Percentiles rank a stretch among this genome's conserved stretches.
phyloP scores from a whole-genome alignment of 108 stramenopile species.

The Skeletonema costatum region DNA sequence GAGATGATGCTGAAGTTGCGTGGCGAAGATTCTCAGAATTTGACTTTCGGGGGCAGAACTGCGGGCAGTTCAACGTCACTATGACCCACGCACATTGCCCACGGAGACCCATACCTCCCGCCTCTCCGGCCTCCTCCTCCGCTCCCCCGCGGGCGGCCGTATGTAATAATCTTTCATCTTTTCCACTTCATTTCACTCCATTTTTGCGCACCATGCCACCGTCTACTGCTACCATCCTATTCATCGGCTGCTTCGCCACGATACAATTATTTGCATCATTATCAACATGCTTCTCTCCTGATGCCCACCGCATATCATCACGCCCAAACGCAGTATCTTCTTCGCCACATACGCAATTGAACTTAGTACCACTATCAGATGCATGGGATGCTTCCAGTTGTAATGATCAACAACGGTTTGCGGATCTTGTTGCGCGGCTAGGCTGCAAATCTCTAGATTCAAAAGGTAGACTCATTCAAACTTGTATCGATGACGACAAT shows the following conservation, averaged over 20 bases:
- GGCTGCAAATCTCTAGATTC: constrained; percentile 27
- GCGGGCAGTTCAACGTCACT: too few relatives aligned
- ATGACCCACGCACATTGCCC: neutral
- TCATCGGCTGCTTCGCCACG: constrained; percentile 1
- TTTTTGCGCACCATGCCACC: neutral
- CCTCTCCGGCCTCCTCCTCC: neutral
- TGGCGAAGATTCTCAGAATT: too few relatives aligned
- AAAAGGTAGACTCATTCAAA: constrained; percentile 14
- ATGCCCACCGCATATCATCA: neutral
- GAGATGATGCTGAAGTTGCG: too few relatives aligned
- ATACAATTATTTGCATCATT: neutral
- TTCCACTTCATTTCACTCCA: too few relatives aligned
- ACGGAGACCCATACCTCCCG: too few relatives aligned
- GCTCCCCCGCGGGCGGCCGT: too few relatives aligned
- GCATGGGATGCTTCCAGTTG: constrained; percentile 27
- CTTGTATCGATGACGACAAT: neutral
- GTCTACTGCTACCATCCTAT: neutral
- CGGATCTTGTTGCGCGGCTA: constrained; percentile 23
- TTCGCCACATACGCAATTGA: constrained; percentile 1
- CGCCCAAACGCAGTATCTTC: neutral
- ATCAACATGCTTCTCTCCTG: neutral
- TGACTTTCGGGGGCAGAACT: too few relatives aligned
- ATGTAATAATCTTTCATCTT: too few relatives aligned
- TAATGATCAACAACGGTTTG: constrained; percentile 14
- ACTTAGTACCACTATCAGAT: constrained; percentile 38